A percentile compares a stretch with the other conserved stretches of the same genome.
These are phyloP conservation scores for Periconia sp. DNA, from an alignment of 2,329 filamentous ascomycete genomes.

Conservation along the genomic window DNA sequence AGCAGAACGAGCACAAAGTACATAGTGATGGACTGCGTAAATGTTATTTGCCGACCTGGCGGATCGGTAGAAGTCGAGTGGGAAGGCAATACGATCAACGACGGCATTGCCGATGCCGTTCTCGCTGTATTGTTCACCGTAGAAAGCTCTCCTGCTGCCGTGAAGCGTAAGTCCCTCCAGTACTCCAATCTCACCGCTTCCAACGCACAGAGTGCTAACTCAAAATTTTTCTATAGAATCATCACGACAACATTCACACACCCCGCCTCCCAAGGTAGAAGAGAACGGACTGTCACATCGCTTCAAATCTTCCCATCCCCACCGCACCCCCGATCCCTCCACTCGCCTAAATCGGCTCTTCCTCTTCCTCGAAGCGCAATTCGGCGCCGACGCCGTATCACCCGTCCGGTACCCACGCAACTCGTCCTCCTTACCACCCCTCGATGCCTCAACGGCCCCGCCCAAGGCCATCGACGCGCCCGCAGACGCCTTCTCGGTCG, in stretches of 20 bases:
- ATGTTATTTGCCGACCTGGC: constrained; percentile 75
- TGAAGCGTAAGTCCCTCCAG: constrained; percentile 72
- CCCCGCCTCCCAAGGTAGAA: constrained; percentile 12
- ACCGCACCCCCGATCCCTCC: constrained; percentile 72
- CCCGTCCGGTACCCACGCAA: constrained; percentile 74
- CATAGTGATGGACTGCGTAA: constrained; percentile 87
- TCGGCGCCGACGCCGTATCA: constrained; percentile 80
- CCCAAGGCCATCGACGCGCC: background rate
- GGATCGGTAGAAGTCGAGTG: constrained; percentile 91
- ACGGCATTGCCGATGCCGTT: constrained; percentile 96
- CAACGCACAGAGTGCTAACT: background rate
- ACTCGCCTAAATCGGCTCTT: constrained; percentile 85
- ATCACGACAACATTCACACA: constrained; percentile 41
- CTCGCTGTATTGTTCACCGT: constrained; percentile 91
- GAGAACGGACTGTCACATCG: constrained; percentile 24
- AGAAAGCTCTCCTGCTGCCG: constrained; percentile 91
- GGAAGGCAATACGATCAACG: constrained; percentile 98
- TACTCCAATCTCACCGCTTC: background rate
- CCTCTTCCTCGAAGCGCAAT: constrained; percentile 97
- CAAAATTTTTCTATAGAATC: constrained; percentile 37
- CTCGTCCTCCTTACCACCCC: constrained; percentile 39
- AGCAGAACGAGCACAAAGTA: constrained; percentile 60
- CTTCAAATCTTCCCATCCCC: constrained; percentile 65
- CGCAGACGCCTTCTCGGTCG: constrained; percentile 16
- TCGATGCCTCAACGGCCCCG: constrained; percentile 5